phyloP scores from a whole-genome alignment of 176 grass and related monocot genomes.

The Saccharum spontaneum region DNA sequence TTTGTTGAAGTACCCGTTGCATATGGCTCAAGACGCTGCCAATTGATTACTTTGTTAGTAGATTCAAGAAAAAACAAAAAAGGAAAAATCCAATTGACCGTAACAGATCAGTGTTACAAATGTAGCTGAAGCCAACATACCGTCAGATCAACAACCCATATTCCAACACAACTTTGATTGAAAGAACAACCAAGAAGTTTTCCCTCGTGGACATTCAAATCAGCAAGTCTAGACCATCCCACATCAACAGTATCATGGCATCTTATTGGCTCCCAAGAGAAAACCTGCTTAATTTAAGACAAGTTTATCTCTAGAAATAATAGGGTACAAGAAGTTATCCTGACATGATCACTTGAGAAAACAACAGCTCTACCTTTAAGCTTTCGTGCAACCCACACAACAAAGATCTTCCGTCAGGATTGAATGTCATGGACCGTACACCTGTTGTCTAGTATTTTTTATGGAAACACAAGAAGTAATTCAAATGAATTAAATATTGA shows the following conservation, averaged over 20 bases:
- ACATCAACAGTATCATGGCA: constrained; percentile 93
- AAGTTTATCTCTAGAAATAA: constrained; percentile 33
- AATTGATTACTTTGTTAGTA: constrained; percentile 37
- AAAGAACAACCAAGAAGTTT: constrained; percentile 99
- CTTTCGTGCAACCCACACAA: constrained; percentile 94
- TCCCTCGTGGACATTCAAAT: constrained; percentile 93
- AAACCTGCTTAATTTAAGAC: constrained; percentile 59
- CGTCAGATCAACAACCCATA: constrained; percentile 96
- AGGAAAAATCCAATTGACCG: neutral
- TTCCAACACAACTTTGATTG: constrained; percentile 99
- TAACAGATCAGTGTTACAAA: constrained; percentile 7
- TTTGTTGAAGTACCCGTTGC: constrained; percentile 52
- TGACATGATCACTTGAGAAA: constrained; percentile 18
- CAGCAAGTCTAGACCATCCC: constrained; percentile 95
- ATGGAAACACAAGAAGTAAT: constrained; percentile 15
- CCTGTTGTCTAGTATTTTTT: constrained; percentile 70
- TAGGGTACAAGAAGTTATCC: constrained; percentile 1
- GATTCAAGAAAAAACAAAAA: constrained; percentile 26
- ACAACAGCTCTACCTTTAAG: constrained; percentile 66
- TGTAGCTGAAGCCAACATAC: constrained; percentile 38
- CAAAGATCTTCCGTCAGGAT: constrained; percentile 91
- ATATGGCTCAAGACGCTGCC: constrained; percentile 87
- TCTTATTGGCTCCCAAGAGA: constrained; percentile 97
- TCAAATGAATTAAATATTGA: constrained; percentile 20
- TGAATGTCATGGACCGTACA: constrained; percentile 97